A percentile compares a stretch with the other conserved stretches of the same genome.
phyloP scores from a whole-genome alignment of 176 grass and related monocot genomes.

The Avena eriantha region DNA sequence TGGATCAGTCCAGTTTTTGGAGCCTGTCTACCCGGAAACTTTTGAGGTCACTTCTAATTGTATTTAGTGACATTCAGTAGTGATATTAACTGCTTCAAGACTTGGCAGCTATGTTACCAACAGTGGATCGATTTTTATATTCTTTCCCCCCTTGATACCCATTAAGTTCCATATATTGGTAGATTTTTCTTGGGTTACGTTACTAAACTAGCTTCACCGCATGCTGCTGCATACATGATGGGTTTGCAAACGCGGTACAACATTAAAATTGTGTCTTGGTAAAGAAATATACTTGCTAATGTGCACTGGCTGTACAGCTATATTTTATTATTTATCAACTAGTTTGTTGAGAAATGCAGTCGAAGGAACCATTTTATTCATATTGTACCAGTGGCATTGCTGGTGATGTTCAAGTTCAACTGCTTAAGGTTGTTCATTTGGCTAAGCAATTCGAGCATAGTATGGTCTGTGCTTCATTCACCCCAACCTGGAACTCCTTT shows the following conservation, averaged over 20 bases:
- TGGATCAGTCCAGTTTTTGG: not conserved
- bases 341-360: slow-evolving; percentile 33
- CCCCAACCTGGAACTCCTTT: not conserved
- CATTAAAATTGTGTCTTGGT: not conserved
- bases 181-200: not conserved
- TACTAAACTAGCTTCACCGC: not conserved
- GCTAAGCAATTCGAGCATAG: slow-evolving; percentile 29
- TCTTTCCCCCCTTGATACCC: not conserved
- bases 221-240: not conserved
- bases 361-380: slow-evolving; percentile 35
- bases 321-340: not conserved
- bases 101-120: not conserved
- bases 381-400: slow-evolving; percentile 9
- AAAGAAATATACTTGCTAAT: slow-evolving; percentile 19
- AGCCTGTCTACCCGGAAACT: not conserved
- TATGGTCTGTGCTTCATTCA: not conserved
- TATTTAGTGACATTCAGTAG: slow-evolving; percentile 13
- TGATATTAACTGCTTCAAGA: slow-evolving; percentile 1
- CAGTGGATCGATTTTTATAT: slow-evolving; percentile 1
- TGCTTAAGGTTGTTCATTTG: slow-evolving; percentile 1
- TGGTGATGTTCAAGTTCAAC: slow-evolving; percentile 24
- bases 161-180: slow-evolving; percentile 3
- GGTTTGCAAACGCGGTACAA: not conserved
- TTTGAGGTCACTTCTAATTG: not conserved
- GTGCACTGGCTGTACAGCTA: not conserved